Conservation (phyloP, 768 basidiomycete species). For the Grammothele lineata region DNA sequence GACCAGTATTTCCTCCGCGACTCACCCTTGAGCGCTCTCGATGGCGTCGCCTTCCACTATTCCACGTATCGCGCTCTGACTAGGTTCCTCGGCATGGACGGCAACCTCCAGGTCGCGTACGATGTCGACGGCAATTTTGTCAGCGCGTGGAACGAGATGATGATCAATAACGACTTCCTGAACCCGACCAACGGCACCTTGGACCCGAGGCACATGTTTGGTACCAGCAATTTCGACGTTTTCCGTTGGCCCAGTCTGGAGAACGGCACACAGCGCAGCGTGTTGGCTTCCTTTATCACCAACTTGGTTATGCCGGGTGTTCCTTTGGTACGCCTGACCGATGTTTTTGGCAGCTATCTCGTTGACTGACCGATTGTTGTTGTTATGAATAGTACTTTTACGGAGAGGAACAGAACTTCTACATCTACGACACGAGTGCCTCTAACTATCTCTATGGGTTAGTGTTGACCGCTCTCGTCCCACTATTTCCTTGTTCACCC, state of each 20-base stretch:
- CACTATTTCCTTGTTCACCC: not conserved
- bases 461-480: slow-evolving; percentile 21
- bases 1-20: slow-evolving; percentile 80
- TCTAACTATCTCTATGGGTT: slow-evolving; percentile 90
- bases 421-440: slow-evolving; percentile 83
- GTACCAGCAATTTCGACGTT: slow-evolving; percentile 92
- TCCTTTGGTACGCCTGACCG: slow-evolving; percentile 50
- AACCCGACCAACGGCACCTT: slow-evolving; percentile 60
- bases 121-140: slow-evolving; percentile 81
- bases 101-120: slow-evolving; percentile 87
- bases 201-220: slow-evolving; percentile 88
- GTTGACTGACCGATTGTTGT: not conserved
- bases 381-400: slow-evolving; percentile 58
- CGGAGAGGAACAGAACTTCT: slow-evolving; percentile 91
- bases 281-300: slow-evolving; percentile 74
- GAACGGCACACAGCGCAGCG: slow-evolving; percentile 76
- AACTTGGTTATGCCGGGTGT: slow-evolving; percentile 85
- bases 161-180: slow-evolving; percentile 82
- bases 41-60: slow-evolving; percentile 88
- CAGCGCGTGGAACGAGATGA: slow-evolving; percentile 90
- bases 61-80: slow-evolving; percentile 84
- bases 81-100: slow-evolving; percentile 94
- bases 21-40: slow-evolving; percentile 56
- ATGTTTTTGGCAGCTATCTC: not conserved
- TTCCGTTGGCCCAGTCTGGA: slow-evolving; percentile 90